A percentile compares a stretch with the other conserved stretches of the same genome.
Conservation (phyloP, 2,329 filamentous ascomycete species). For the Fusarium praegraminearum region DNA sequence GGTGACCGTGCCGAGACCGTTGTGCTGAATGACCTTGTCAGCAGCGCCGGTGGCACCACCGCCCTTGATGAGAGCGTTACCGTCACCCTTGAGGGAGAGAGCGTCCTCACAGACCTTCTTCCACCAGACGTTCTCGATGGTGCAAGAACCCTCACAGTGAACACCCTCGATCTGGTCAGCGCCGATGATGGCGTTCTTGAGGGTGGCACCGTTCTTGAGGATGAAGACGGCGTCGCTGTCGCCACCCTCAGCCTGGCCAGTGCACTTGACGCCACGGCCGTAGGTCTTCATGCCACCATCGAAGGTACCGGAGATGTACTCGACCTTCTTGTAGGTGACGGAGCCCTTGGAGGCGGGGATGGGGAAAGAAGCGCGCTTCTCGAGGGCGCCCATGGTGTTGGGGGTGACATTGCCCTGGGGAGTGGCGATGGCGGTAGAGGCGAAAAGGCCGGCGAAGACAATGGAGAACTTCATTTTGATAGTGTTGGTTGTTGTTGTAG, state of each 20-base stretch:
- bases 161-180: conserved; percentile 42
- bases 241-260: conserved; percentile 33
- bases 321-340: conserved; percentile 41
- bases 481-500: not conserved
- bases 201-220: conserved; percentile 42
- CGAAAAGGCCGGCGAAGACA: conserved; percentile 40
- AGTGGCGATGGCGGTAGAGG: conserved; percentile 36
- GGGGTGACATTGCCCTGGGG: conserved; percentile 44
- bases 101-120: conserved; percentile 45
- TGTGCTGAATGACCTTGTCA: conserved; percentile 46
- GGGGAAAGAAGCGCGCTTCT: conserved; percentile 43
- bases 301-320: conserved; percentile 33
- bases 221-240: conserved; percentile 40
- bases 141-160: conserved; percentile 43
- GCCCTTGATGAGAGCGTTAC: conserved; percentile 38
- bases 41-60: conserved; percentile 42
- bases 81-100: conserved; percentile 39
- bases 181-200: conserved; percentile 43
- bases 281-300: conserved; percentile 44
- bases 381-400: conserved; percentile 45
- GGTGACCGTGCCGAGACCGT: conserved; percentile 43
- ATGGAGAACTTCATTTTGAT: conserved; percentile 46
- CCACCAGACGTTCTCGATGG: conserved; percentile 45
- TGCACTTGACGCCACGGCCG: conserved; percentile 42
- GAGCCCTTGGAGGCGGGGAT: conserved; percentile 45